A percentile compares a stretch with the other conserved stretches of the same genome.
phyloP scores from a whole-genome alignment of 495 filamentous ascomycete species.

The Oleoguttula mirabilis region DNA sequence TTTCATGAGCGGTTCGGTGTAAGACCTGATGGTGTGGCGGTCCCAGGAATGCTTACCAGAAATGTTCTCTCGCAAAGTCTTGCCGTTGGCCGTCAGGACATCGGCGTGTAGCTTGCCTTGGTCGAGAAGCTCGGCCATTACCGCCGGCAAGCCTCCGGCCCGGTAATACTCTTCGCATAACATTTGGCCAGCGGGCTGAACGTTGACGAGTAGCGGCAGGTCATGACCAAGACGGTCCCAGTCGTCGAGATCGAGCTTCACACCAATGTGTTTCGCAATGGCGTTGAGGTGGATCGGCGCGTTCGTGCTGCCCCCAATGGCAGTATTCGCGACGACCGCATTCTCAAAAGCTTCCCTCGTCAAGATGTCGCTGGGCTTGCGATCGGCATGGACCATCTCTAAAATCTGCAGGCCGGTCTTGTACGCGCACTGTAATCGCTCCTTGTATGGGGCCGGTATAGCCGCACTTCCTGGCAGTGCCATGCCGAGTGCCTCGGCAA shows the following conservation, averaged over 20 bases:
- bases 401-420: slow-evolving; percentile 42
- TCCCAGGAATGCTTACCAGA: slow-evolving; percentile 16
- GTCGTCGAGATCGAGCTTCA: slow-evolving; percentile 40
- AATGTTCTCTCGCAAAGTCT: slow-evolving; percentile 15
- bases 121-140: slow-evolving; percentile 42
- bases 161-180: slow-evolving; percentile 44
- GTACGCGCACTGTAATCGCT: slow-evolving; percentile 42
- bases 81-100: slow-evolving; percentile 28
- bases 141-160: slow-evolving; percentile 42
- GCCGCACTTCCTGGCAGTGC: slow-evolving; percentile 43
- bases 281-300: slow-evolving; percentile 46
- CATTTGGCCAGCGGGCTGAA: slow-evolving; percentile 43
- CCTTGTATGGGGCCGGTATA: slow-evolving; percentile 42
- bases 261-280: slow-evolving; percentile 42
- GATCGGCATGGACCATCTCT: slow-evolving; percentile 42
- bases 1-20: slow-evolving; percentile 35
- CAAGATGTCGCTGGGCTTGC: slow-evolving; percentile 46
- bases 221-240: slow-evolving; percentile 41
- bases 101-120: slow-evolving; percentile 35
- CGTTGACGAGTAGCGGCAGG: slow-evolving; percentile 41
- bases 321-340: slow-evolving; percentile 41
- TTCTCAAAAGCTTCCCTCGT: slow-evolving; percentile 45
- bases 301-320: slow-evolving; percentile 46
- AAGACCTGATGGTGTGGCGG: slow-evolving; percentile 33
- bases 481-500: slow-evolving; percentile 46